These are phyloP conservation scores for Neonectria hederae DNA, from an alignment of 2,329 filamentous ascomycete species.

Conservation along the genomic window DNA sequence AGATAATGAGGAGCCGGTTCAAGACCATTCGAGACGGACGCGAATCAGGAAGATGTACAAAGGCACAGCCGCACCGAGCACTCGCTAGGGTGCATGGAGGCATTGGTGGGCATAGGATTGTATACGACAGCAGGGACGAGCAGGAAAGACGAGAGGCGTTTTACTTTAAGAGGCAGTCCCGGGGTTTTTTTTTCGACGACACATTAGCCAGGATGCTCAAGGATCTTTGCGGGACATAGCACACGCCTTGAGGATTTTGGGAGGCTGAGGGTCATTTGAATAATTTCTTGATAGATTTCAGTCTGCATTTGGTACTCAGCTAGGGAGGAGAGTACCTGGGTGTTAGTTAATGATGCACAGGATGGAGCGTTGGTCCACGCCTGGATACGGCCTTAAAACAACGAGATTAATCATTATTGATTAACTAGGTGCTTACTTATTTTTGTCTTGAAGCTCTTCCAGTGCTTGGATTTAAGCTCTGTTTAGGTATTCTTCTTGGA, in stretches of 20 bases:
- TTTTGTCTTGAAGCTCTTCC: background rate
- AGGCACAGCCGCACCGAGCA: slow-evolving; percentile 5
- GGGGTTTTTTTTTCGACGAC: slow-evolving; percentile 18
- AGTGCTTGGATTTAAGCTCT: background rate
- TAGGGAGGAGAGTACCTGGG: slow-evolving; percentile 25
- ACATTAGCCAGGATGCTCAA: slow-evolving; percentile 22
- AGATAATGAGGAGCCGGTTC: slow-evolving; percentile 4
- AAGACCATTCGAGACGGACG: slow-evolving; percentile 11
- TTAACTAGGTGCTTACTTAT: background rate
- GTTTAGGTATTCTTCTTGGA: background rate
- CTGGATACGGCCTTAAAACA: slow-evolving; percentile 25
- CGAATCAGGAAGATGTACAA: slow-evolving; percentile 25
- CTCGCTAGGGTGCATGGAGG: slow-evolving; percentile 15
- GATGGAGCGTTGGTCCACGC: slow-evolving; percentile 29
- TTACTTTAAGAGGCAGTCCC: slow-evolving; percentile 33
- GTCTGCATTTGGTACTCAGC: slow-evolving; percentile 26
- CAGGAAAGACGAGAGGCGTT: slow-evolving; percentile 39
- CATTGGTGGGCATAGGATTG: slow-evolving; percentile 29
- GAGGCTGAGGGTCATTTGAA: slow-evolving; percentile 26
- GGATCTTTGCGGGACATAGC: slow-evolving; percentile 24
- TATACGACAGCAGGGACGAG: slow-evolving; percentile 26
- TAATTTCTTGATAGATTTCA: slow-evolving; percentile 37
- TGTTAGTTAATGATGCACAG: slow-evolving; percentile 38
- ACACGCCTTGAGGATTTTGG: slow-evolving; percentile 23
- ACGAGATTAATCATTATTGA: slow-evolving; percentile 11